Conservation (phyloP, 441 rosid genomes). For the Corymbia calophylla region DNA sequence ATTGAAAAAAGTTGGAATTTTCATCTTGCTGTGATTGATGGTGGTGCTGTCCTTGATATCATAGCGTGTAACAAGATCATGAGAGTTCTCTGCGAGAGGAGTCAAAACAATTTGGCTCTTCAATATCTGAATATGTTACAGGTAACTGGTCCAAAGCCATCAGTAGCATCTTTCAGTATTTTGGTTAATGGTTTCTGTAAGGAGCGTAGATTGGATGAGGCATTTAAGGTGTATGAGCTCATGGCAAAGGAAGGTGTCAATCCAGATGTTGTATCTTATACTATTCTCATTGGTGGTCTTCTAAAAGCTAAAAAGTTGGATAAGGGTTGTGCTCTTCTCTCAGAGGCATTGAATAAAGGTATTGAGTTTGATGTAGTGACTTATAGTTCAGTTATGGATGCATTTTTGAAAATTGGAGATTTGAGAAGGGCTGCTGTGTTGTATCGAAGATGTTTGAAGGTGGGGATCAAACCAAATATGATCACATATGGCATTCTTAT, state of each 20-base stretch:
- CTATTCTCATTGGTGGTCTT: conserved; percentile 27
- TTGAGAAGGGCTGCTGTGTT: conserved; percentile 10
- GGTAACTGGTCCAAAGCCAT: conserved; percentile 32
- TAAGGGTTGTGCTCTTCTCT: conserved; percentile 26
- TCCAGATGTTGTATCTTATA: conserved; percentile 30
- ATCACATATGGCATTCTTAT: conserved; percentile 27
- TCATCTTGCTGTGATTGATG: conserved; percentile 14
- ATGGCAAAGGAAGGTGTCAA: conserved; percentile 19
- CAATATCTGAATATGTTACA: conserved; percentile 17
- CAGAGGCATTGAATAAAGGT: conserved; percentile 12
- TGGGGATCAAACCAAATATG: conserved; percentile 27
- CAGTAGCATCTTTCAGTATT: conserved; percentile 34
- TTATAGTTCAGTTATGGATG: conserved; percentile 28
- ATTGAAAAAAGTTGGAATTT: conserved; percentile 21
- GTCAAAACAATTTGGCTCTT: conserved; percentile 18
- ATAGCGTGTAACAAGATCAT: conserved; percentile 37
- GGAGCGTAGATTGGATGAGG: conserved; percentile 27
- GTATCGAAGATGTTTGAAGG: conserved; percentile 23
- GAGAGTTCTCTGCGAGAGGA: conserved; percentile 15
- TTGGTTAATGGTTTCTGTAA: conserved; percentile 35
- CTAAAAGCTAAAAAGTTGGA: conserved; percentile 29
- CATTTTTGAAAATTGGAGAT: conserved; percentile 15
- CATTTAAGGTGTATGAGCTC: conserved; percentile 17
- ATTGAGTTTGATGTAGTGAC: conserved; percentile 28
- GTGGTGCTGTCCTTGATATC: conserved; percentile 18